Evolutionary conservation across 176 grass and related monocot species (phyloP).

Genomic region (Rhynchospora pubera): DNA sequence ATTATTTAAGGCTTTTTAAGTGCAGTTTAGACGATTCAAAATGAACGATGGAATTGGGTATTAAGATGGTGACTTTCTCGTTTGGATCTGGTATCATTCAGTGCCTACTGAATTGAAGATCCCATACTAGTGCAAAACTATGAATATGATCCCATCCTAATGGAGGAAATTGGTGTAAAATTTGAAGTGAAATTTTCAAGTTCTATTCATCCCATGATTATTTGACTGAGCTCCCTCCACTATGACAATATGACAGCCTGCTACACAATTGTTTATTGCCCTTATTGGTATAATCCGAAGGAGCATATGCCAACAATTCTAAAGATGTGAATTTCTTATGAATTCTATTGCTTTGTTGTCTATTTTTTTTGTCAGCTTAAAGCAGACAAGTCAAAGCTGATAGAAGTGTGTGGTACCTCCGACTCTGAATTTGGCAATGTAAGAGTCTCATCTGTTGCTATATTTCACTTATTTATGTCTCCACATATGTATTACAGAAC

Average conservation of each 20-base stretch:
- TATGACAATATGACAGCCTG: not conserved
- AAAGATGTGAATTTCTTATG: slow-evolving; percentile 5
- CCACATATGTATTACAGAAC: not conserved
- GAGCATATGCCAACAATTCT: not conserved
- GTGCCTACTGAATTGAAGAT: not conserved
- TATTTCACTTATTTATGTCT: not conserved
- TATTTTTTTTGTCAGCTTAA: slow-evolving; percentile 49
- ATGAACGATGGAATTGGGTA: not conserved
- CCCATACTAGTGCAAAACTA: not conserved
- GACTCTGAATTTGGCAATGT: slow-evolving; percentile 83
- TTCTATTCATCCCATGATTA: not conserved
- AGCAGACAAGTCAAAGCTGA: slow-evolving; percentile 86
- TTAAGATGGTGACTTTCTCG: not conserved
- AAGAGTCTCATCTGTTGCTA: not conserved
- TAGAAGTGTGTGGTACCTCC: slow-evolving; percentile 80
- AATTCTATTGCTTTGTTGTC: not conserved
- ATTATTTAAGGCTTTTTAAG: not conserved
- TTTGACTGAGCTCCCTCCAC: not conserved
- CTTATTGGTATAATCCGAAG: not conserved
- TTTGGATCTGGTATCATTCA: not conserved
- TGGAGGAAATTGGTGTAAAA: not conserved
- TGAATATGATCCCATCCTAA: not conserved
- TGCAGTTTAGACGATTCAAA: not conserved
- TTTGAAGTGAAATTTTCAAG: not conserved
- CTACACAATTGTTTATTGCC: not conserved